phyloP scores from a whole-genome alignment of 1,139 yeast genomes.

The Zygoascus meyerae region DNA sequence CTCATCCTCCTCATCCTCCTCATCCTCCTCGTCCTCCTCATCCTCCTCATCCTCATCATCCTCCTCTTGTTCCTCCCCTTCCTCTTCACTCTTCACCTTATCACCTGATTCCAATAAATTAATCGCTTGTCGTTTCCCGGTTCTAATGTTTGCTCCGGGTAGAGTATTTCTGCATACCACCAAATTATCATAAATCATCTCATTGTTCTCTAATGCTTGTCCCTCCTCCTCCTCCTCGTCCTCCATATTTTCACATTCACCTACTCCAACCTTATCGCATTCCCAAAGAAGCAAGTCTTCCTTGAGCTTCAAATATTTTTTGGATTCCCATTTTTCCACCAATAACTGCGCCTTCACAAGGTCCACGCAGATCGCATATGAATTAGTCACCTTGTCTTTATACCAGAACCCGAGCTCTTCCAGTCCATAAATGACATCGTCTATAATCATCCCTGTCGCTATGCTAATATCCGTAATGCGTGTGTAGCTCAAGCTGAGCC shows the following conservation, averaged over 20 bases:
- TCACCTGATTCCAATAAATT: neutral
- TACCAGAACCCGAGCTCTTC: slow-evolving; percentile 67
- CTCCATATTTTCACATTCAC: neutral
- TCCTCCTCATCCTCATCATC: neutral
- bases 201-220: neutral
- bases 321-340: slow-evolving; percentile 50
- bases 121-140: neutral
- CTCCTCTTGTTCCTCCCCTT: slow-evolving; percentile 2
- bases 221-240: slow-evolving; percentile 1
- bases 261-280: slow-evolving; percentile 4
- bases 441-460: slow-evolving; percentile 71
- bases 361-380: slow-evolving; percentile 54
- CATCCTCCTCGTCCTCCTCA: neutral
- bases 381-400: slow-evolving; percentile 34
- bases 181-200: too few species aligned
- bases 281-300: slow-evolving; percentile 60
- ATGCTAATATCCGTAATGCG: slow-evolving; percentile 39
- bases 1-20: neutral
- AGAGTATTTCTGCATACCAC: neutral
- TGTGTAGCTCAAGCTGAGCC: neutral
- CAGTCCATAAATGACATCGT: slow-evolving; percentile 81
- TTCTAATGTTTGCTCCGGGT: neutral
- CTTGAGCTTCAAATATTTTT: slow-evolving; percentile 49
- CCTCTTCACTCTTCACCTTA: neutral
- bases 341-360: slow-evolving; percentile 40